Evolutionary conservation across 1,284 basidiomycete species (phyloP), one percentile per base, ranked within the genome.

Genomic region (Boletus semigastroideus): DNA sequence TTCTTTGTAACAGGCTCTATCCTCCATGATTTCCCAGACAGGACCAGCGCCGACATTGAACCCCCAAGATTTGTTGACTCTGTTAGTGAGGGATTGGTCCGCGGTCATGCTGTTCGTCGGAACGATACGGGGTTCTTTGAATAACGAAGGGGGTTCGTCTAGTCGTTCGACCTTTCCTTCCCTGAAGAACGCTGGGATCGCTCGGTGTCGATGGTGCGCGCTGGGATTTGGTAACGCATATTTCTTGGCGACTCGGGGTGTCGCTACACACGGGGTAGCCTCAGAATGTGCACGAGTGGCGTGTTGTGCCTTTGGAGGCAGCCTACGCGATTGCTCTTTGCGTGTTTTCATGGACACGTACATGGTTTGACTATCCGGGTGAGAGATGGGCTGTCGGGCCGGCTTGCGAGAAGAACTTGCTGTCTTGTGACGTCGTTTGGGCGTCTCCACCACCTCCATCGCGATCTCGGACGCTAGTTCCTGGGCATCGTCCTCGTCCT

Each of bases 1-100:
- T 63, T 92, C 90, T 61, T 87, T 90, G 65, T 77, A 90, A 80
- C 86, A 92, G 0, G 78, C 80, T 46, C 86, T 68, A 59, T 93
- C 90, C 61, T 92, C 87, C 39, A 80, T 69, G 33, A 90, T 66
- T 49, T 87, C 80, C 83, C 86, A 90, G 5, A 86, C 60, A 6
- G 87, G 87, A 0, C 90, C 90, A 9, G 79, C 67, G 1, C 87
- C 86, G 17, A 87, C 77, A 59, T 87, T 88, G 59, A 79, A 81
- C 0, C 84, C 82, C 82, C 82, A 86, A 0, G 83, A 74, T 59
- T 82, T 87, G 58, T 75, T 80, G 13, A 85, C 53, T 40, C 74
- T 64, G 25, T 65, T 65, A 3, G 62, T 65, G 42, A 75, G 52
- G 11, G 59, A 57, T 3, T 55, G 52, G 31, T 64, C 59, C 20